These are phyloP conservation scores for Trypanosoma scelopori DNA, from an alignment of 208 protist species.

Conservation along the genomic window DNA sequence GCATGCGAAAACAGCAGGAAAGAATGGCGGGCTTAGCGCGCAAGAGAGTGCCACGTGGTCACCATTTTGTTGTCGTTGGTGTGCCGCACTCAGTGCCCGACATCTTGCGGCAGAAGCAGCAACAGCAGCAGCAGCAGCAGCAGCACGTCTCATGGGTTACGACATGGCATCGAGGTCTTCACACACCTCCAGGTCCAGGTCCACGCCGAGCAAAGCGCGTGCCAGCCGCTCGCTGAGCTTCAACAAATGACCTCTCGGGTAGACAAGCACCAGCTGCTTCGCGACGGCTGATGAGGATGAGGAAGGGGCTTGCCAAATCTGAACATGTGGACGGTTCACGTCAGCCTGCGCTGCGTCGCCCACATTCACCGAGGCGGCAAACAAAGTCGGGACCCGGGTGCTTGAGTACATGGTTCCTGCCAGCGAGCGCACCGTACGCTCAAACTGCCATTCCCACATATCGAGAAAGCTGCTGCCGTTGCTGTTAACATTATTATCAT, in stretches of 20 bases:
- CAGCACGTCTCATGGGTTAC: not conserved
- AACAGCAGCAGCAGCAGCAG: not conserved
- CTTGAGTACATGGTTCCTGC: not conserved
- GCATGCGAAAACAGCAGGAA: no score
- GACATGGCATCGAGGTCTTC: slow-evolving; percentile 64
- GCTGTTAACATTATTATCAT: not conserved
- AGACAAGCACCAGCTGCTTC: slow-evolving; percentile 38
- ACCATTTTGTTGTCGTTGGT: not conserved
- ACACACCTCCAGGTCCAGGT: slow-evolving; percentile 65
- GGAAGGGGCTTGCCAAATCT: not conserved
- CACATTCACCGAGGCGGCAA: not conserved
- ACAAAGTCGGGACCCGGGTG: not conserved
- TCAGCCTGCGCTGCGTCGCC: not conserved
- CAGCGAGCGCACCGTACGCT: not conserved
- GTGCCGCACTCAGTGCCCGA: not conserved
- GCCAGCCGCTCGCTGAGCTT: slow-evolving; percentile 57
- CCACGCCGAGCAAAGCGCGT: slow-evolving; percentile 58
- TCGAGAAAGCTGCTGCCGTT: not conserved
- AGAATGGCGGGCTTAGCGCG: no score
- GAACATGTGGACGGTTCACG: not conserved
- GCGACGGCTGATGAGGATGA: slow-evolving; percentile 10
- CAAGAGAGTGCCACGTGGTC: not conserved
- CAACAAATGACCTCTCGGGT: slow-evolving; percentile 66
- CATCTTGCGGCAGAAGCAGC: not conserved
- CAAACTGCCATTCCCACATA: not conserved